Conservation (phyloP, 768 basidiomycete species). For the Asterophora lycoperdoides region DNA sequence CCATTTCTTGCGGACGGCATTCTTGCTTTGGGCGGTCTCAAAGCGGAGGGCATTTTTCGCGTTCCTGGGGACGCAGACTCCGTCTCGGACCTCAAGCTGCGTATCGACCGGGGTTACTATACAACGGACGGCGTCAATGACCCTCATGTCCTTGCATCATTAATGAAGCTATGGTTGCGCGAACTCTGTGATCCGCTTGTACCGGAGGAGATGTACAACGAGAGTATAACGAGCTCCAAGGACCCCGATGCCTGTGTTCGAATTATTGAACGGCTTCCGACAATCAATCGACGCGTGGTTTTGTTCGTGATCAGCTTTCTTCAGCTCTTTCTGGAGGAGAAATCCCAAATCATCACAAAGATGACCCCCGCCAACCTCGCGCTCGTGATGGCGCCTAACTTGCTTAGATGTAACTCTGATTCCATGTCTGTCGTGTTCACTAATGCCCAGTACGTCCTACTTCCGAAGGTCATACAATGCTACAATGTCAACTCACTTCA, state of each 20-base stretch:
- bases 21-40: slow-evolving; percentile 79
- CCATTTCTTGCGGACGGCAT: slow-evolving; percentile 93
- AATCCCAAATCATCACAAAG: slow-evolving; percentile 69
- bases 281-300: slow-evolving; percentile 81
- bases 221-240: slow-evolving; percentile 68
- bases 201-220: slow-evolving; percentile 88
- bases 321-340: slow-evolving; percentile 81
- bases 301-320: slow-evolving; percentile 88
- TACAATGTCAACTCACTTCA: neutral
- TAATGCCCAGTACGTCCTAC: slow-evolving; percentile 78
- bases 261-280: slow-evolving; percentile 75
- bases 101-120: slow-evolving; percentile 90
- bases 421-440: slow-evolving; percentile 89
- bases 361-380: slow-evolving; percentile 90
- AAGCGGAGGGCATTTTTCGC: slow-evolving; percentile 88
- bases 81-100: slow-evolving; percentile 82
- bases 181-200: slow-evolving; percentile 91
- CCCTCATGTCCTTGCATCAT: slow-evolving; percentile 83
- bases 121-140: slow-evolving; percentile 87
- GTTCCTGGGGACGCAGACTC: slow-evolving; percentile 88
- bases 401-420: slow-evolving; percentile 81
- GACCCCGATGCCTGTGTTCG: slow-evolving; percentile 67
- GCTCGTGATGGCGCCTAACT: slow-evolving; percentile 88
- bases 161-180: slow-evolving; percentile 91
- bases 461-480: slow-evolving; percentile 2